Conservation (phyloP, 208 protist genomes). For the Leishmania guyanensis region DNA sequence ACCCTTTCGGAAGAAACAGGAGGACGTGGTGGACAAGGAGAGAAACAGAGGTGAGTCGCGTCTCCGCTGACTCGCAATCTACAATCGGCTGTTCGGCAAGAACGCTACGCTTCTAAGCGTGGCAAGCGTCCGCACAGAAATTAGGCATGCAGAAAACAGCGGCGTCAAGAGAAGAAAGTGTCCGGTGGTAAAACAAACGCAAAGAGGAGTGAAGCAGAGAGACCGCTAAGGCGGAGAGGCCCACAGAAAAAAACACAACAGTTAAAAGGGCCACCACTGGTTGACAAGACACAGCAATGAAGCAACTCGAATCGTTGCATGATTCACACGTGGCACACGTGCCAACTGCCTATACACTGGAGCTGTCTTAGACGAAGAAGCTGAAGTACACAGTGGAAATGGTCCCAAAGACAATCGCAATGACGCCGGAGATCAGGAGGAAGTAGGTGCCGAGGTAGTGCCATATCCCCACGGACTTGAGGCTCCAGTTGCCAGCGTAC, state of each 20-base stretch:
- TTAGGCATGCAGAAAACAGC: neutral
- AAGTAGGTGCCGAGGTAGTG: constrained; percentile 51
- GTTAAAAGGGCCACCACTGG: no score
- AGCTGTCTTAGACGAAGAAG: neutral
- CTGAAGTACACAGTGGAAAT: constrained; percentile 25
- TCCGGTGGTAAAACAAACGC: no score
- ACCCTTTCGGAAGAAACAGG: no score
- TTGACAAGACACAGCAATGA: no score
- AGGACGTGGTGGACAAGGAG: neutral
- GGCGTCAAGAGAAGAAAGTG: neutral
- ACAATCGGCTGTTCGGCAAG: no score
- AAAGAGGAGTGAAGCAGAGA: no score
- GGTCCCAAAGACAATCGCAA: constrained; percentile 64
- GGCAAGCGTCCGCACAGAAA: no score
- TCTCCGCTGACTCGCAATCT: no score
- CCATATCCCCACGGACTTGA: constrained; percentile 45
- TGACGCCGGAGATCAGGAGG: constrained; percentile 51
- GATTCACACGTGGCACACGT: neutral
- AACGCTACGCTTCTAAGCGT: no score
- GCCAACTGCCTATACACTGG: neutral
- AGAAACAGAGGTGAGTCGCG: neutral
- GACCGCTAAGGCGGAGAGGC: no score
- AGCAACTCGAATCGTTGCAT: no score
- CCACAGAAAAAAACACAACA: no score
- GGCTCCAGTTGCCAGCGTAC: constrained; percentile 68